A percentile compares a stretch with the other conserved stretches of the same genome.
Evolutionary conservation across 148 eudicot genomes (phyloP).

Genomic region (Rhododendron mucronatum): DNA sequence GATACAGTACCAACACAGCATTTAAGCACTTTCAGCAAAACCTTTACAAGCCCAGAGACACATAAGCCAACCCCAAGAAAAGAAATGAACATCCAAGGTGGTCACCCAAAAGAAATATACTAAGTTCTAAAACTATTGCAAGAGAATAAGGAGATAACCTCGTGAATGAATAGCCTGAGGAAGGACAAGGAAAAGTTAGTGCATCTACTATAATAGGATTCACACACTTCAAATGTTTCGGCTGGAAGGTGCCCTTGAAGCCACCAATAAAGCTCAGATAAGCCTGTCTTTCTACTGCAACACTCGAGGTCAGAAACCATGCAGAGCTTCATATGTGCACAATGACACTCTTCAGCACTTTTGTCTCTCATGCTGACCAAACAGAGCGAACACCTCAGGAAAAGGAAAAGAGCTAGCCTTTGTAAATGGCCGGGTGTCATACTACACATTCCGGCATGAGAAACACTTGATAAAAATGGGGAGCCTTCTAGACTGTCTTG

Average conservation of each 20-base stretch:
- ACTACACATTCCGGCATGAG: slow-evolving; percentile 16
- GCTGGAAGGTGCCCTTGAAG: slow-evolving; percentile 43
- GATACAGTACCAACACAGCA: background rate
- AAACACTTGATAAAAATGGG: slow-evolving; percentile 44
- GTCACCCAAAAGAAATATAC: background rate
- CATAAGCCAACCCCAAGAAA: background rate
- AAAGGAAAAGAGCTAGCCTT: slow-evolving; percentile 62
- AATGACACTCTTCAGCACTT: slow-evolving; percentile 25
- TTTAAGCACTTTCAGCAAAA: background rate
- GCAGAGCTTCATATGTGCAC: slow-evolving; percentile 23
- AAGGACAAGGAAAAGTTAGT: slow-evolving; percentile 55
- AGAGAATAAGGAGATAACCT: slow-evolving; percentile 40
- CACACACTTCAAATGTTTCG: slow-evolving; percentile 21
- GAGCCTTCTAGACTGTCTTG: slow-evolving; percentile 60
- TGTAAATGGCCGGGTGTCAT: slow-evolving; percentile 54
- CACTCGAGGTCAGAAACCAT: slow-evolving; percentile 18
- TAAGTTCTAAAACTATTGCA: background rate
- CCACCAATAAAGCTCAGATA: slow-evolving; percentile 65
- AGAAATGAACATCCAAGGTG: background rate
- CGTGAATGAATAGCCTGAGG: slow-evolving; percentile 61
- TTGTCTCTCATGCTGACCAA: slow-evolving; percentile 35
- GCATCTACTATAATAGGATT: slow-evolving; percentile 37
- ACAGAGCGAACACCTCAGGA: slow-evolving; percentile 59
- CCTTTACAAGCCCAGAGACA: background rate
- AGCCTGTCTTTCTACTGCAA: slow-evolving; percentile 35